These are phyloP conservation scores for Euclidium syriacum DNA, from an alignment of 345 rosid genomes.

Conservation along the genomic window DNA sequence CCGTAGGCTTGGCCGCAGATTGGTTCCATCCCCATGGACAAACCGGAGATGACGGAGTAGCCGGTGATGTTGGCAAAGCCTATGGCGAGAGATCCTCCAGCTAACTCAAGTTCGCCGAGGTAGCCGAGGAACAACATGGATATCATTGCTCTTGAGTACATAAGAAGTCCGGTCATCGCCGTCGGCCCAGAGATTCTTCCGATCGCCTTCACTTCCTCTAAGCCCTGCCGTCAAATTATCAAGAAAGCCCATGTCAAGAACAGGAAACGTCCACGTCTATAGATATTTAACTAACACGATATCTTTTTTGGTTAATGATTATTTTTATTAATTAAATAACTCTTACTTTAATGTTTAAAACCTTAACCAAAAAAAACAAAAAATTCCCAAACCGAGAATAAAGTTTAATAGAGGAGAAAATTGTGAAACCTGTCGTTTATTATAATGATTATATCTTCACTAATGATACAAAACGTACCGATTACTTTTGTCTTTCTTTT, in stretches of 20 bases:
- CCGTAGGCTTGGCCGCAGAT: constrained; percentile 97
- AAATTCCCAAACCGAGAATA: not conserved
- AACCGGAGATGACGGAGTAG: constrained; percentile 95
- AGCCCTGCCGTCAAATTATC: constrained; percentile 41
- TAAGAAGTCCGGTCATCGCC: constrained; percentile 70
- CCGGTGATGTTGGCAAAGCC: constrained; percentile 98
- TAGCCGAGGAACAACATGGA: constrained; percentile 98
- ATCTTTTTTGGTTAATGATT: not conserved
- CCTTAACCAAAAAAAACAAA: not conserved
- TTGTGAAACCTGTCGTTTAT: not conserved
- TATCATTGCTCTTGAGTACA: constrained; percentile 91
- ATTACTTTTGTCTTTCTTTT: not conserved
- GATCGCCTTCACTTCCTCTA: constrained; percentile 76
- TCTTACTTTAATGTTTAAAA: too few relatives aligned
- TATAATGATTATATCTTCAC: too few relatives aligned
- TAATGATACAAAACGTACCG: too few relatives aligned
- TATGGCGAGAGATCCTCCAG: constrained; percentile 91
- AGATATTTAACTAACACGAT: constrained; percentile 10
- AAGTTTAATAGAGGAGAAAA: not conserved
- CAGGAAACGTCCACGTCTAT: constrained; percentile 13
- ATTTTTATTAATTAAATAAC: not conserved
- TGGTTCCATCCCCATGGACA: constrained; percentile 99
- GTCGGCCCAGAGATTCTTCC: constrained; percentile 92
- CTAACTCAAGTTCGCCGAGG: constrained; percentile 92
- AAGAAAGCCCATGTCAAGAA: constrained; percentile 9